Evolutionary conservation across 2,329 filamentous ascomycete genomes (phyloP).

Genomic region (Madurella fahalii): DNA sequence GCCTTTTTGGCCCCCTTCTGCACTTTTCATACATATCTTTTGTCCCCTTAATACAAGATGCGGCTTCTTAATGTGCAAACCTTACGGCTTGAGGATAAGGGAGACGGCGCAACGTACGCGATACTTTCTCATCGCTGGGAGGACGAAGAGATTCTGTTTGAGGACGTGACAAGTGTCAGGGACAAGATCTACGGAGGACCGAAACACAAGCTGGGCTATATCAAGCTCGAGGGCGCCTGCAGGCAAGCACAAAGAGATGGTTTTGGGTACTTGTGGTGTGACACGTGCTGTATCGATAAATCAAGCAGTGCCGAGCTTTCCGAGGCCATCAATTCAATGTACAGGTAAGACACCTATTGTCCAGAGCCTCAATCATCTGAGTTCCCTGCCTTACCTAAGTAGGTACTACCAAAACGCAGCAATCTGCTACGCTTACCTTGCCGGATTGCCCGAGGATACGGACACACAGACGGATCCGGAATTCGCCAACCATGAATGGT

Average conservation of each 20-base stretch:
- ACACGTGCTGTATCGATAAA: slow-evolving; percentile 9
- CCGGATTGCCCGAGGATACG: background rate
- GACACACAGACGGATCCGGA: background rate
- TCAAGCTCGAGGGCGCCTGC: background rate
- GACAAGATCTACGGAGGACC: background rate
- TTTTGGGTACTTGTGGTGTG: background rate
- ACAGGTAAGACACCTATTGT: background rate
- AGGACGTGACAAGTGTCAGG: background rate
- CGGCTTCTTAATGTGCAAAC: background rate
- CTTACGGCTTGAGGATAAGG: background rate
- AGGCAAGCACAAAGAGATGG: background rate
- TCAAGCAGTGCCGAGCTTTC: slow-evolving; percentile 6
- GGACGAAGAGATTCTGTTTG: background rate
- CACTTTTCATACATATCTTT: no score
- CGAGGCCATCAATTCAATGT: slow-evolving; percentile 8
- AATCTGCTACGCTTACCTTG: background rate
- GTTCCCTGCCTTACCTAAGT: background rate
- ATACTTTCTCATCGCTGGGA: slow-evolving; percentile 9
- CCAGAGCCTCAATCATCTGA: background rate
- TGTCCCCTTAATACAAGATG: background rate
- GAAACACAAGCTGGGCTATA: background rate
- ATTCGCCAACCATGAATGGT: background rate
- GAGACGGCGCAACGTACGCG: background rate
- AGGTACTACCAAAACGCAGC: background rate
- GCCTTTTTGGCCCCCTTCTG: no score